Evolutionary conservation across 202 grass and related monocot genomes (phyloP), one percentile per base, ranked within the genome.

Genomic region (Panicum hallii): DNA sequence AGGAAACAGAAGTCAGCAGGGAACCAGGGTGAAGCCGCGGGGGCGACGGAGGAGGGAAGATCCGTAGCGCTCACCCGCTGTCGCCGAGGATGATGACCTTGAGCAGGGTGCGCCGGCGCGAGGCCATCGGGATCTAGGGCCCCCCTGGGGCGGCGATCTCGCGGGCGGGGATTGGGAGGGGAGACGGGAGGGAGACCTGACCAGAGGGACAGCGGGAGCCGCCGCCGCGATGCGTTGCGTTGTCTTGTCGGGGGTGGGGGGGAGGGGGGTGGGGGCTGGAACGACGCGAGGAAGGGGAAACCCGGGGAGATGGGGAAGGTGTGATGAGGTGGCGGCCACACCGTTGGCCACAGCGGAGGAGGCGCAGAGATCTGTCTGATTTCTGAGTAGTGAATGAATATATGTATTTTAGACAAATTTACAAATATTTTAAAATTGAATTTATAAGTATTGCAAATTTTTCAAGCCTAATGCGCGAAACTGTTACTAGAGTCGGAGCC

Each of bases 81-180:
- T 99, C 97, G 72, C 97, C 97, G 82, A 99, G 93, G 88, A 99
- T 99, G 97, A 99, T 99, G 84, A 99, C 97, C 70, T 99, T 99
- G 82, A 99, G 97, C 15, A 99, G 91, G 70, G 91, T 94, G 86
- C 97, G 92, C 70, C 93, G 84, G 77, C 97, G 91, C 48, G 93
- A 99, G 14, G 97, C 93, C 97, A 99, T 99, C 85, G 64, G 42
- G 89, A 91, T 87, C 81, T 91, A 88, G 70, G 43, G 47, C 3
- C 28, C 58, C 30, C 67, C 20, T 3, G 49, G 60, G 64, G 17
- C 17, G 40, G 9, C 75, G 80, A 79, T 83, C 84, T 90, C 79
- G 76, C 82, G 47, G 17, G 49, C 12, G 64, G 28, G 15, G 38
- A 20, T 67, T 12, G 72, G 23, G 13, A 42, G 23, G 5, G 2